Base-by-base conservation (phyloP, 768 basidiomycete species). In the Lentinula guzmanii region DNA sequence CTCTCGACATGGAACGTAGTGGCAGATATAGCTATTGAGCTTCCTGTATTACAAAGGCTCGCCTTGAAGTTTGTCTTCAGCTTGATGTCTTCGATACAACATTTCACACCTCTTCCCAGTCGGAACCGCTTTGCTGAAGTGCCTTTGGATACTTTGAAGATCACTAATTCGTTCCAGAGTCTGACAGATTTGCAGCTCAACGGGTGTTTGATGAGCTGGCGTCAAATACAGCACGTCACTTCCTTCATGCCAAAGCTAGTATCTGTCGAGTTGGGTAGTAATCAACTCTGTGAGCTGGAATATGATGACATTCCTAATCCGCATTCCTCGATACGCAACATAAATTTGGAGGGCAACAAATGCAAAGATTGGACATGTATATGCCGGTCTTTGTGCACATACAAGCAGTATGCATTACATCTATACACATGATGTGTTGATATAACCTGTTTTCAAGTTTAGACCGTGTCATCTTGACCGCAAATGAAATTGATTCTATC, bases 301-400 rank as follows among this genome's bases (percentile, higher is more conserved):
- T 43, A 64, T 59, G 37, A 42, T 34, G 62, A 62, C 62, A 28
- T 28, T 1, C 41, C 46, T 51, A 37, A 10, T 21, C 11, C 33
- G 24, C 24, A 28, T 15, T 68, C 71, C 6, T 61, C 73, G 55
- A 66, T 92, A 50, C 71, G 77, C 52, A 74, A 74, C 35, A 68
- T 93, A 60, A 93, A 93, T 71, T 74, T 94, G 43, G 90, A 92
- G 67, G 77, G 79, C 60, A 94, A 94, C 75, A 58, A 72, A 24
- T 79, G 88, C 55, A 64, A 67, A 9, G 75, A 85, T 66, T 93
- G 90, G 89, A 61, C 63, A 42, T 70, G 79, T 55, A 74, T 82
- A 8, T 81, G 76, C 62, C 61, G 71, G 35, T 76, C 83, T 33
- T 65, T 89, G 46, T 64, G 65, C 13, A 67, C 71, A 28, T 82